Conservation (phyloP, 208 protist genomes). For the Trypanosoma brucei region DNA sequence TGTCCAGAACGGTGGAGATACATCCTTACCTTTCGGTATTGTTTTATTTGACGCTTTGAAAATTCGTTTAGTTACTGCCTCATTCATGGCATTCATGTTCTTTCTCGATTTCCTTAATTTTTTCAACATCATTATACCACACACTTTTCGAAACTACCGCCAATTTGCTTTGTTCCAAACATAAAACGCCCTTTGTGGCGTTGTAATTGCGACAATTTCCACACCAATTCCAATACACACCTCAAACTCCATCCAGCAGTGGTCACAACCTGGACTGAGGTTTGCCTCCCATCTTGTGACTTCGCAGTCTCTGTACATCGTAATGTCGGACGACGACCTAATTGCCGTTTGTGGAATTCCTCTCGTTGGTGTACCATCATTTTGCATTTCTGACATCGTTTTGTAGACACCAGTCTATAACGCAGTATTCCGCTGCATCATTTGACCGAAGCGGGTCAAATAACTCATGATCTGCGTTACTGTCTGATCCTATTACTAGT, state of each 20-base stretch:
- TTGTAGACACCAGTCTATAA: too few species aligned
- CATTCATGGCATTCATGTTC: too few species aligned
- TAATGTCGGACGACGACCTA: conserved; percentile 6
- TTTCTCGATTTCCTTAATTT: too few species aligned
- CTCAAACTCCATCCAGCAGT: conserved; percentile 4
- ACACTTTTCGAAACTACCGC: background rate
- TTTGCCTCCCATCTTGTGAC: background rate
- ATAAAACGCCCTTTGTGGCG: background rate
- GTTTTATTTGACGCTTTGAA: too few species aligned
- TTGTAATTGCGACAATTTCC: background rate
- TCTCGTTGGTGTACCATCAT: too few species aligned
- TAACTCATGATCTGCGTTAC: background rate
- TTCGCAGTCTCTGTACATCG: conserved; percentile 1
- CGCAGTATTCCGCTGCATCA: too few species aligned
- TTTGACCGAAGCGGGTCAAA: too few species aligned
- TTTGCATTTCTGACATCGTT: too few species aligned
- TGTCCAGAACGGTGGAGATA: conserved; percentile 13
- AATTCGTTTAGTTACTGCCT: too few species aligned
- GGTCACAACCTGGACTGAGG: conserved; percentile 4
- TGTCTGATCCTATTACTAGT: background rate
- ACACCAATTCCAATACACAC: background rate
- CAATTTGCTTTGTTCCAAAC: conserved; percentile 17
- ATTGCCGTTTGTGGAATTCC: background rate
- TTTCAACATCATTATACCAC: too few species aligned
- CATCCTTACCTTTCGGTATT: background rate